These are phyloP conservation scores for Ammopiptanthus mongolicus DNA, from an alignment of 306 rosid genomes.

Conservation along the genomic window DNA sequence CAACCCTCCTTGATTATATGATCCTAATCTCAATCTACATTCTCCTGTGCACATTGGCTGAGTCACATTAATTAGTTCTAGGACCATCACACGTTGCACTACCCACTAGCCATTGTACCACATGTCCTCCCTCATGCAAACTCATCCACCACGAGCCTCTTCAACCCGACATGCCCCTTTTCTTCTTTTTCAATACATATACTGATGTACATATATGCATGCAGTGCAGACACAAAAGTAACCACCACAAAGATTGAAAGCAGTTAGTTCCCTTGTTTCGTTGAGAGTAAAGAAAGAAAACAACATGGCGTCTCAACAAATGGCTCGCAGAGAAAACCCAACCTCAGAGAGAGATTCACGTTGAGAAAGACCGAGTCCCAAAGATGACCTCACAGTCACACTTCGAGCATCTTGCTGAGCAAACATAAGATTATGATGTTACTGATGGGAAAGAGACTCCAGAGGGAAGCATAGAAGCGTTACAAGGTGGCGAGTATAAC, in stretches of 20 bases:
- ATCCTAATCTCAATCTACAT: conserved; percentile 2
- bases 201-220: not conserved
- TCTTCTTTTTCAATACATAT: too few relatives aligned
- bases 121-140: conserved; percentile 48
- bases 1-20: not conserved
- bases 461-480: conserved; percentile 18
- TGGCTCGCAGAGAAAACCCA: conserved; percentile 38
- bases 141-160: conserved; percentile 20
- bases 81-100: conserved; percentile 39
- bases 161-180: conserved; percentile 34
- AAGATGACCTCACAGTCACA: conserved; percentile 52
- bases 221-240: not conserved
- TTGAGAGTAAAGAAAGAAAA: not conserved
- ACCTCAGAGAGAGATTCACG: conserved; percentile 33
- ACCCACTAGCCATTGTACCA: not conserved
- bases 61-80: conserved; percentile 18
- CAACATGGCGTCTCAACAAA: conserved; percentile 61
- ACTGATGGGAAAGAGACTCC: conserved; percentile 5
- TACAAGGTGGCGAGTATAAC: conserved; percentile 3
- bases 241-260: not conserved
- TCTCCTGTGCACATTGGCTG: not conserved
- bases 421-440: not conserved
- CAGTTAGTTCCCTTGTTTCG: not conserved
- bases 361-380: conserved; percentile 49
- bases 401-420: conserved; percentile 45